Evolutionary conservation across 306 rosid genomes (phyloP), one percentile per base, ranked within the genome.

Genomic region (Clitoria ternatea): DNA sequence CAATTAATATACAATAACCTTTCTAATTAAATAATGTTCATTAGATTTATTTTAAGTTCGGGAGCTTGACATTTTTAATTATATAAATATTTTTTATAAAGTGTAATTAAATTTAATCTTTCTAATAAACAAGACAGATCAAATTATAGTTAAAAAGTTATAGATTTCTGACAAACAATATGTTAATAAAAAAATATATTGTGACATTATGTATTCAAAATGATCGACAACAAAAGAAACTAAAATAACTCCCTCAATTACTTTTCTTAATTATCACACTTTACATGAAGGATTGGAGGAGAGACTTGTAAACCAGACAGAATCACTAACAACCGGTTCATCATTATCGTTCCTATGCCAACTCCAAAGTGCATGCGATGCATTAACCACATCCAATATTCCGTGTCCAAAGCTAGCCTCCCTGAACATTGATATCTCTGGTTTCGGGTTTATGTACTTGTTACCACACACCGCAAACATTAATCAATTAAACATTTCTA

Each of bases 401-500:
- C 99, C 97, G 54, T 91, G 95, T 59, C 99, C 97, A 75, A 85
- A 94, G 82, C 95, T 94, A 0, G 92, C 95, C 53, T 91, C 92
- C 79, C 96, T 84, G 69, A 83, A 84, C 8, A 80, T 0, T 20
- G 99, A 94, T 76, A 84, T 91, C 10, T 72, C 65, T 9, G 95
- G 99, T 75, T 83, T 71, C 13, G 97, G 96, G 7, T 87, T 64
- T 14, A 40, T 17, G 49, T 62, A 90, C 13, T 94, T 90, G 29
- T 48, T 24, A 13, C 1, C 65, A 42, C 61, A 47, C 0, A 64
- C 17, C 24, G 30, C 2, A 32, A 1, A 22, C 0, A n/a, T n/a
- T n/a, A 22, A 45, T 57, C 67, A n/a, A 17, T 59, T 32, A 9
- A 4, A 57, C 30, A 15, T 44, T 15, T 0, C n/a, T 30, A 29